These are phyloP conservation scores for Ramaria sp. DNA, from an alignment of 768 basidiomycete species.

Conservation along the genomic window DNA sequence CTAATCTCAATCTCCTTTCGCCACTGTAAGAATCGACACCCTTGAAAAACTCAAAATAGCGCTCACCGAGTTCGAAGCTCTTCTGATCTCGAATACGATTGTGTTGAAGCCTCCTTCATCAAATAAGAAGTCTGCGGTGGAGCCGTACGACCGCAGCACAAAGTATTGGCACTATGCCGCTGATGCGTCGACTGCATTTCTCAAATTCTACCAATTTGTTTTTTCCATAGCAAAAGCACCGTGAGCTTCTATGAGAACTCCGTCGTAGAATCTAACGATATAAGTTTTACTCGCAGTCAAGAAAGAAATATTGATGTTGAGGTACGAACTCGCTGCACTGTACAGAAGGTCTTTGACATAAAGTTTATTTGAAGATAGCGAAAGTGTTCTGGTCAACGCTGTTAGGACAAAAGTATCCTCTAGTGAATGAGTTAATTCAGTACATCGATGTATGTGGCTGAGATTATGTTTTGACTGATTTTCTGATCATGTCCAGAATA, in stretches of 20 bases:
- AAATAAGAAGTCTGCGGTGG: slow-evolving; percentile 24
- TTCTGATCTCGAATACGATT: slow-evolving; percentile 42
- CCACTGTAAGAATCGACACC: slow-evolving; percentile 34
- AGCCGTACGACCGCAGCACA: slow-evolving; percentile 41
- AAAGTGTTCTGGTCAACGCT: slow-evolving; percentile 68
- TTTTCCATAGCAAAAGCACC: slow-evolving; percentile 61
- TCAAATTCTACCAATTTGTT: slow-evolving; percentile 57
- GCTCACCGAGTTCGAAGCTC: slow-evolving; percentile 48
- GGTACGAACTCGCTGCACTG: slow-evolving; percentile 28
- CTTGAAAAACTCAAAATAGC: slow-evolving; percentile 36
- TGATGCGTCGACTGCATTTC: slow-evolving; percentile 42
- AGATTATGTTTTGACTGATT: neutral
- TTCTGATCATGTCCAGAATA: slow-evolving; percentile 21
- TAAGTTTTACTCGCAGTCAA: slow-evolving; percentile 29
- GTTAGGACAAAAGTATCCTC: slow-evolving; percentile 51
- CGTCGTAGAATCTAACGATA: neutral
- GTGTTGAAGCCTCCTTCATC: slow-evolving; percentile 21
- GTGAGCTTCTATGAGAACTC: slow-evolving; percentile 29
- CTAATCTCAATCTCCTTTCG: neutral
- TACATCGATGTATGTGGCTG: slow-evolving; percentile 47
- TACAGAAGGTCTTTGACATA: neutral
- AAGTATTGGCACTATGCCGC: slow-evolving; percentile 38
- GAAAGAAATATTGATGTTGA: slow-evolving; percentile 77
- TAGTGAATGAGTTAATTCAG: slow-evolving; percentile 51
- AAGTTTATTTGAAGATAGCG: slow-evolving; percentile 38